phyloP scores from a whole-genome alignment of 2,329 filamentous ascomycete species.

The Nemania serpens region DNA sequence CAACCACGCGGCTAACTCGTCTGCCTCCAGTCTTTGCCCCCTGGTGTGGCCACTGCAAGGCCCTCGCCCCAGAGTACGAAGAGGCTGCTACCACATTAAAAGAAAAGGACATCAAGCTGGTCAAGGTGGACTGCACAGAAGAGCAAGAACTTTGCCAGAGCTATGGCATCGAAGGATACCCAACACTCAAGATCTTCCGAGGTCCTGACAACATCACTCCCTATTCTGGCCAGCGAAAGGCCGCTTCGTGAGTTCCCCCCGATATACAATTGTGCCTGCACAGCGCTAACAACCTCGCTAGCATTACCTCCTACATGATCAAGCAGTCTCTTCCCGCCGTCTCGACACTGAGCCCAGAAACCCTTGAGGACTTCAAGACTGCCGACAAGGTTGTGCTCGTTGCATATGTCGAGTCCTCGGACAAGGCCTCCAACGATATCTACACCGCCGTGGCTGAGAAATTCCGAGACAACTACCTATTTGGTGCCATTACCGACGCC shows the following conservation, averaged over 20 bases:
- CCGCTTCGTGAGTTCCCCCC: constrained; percentile 63
- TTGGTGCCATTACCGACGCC: constrained; percentile 84
- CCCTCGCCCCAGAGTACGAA: constrained; percentile 90
- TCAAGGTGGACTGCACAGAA: constrained; percentile 93
- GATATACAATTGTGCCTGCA: neutral
- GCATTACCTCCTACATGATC: constrained; percentile 86
- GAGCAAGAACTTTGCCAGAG: constrained; percentile 89
- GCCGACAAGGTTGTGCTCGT: constrained; percentile 96
- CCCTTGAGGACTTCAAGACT: constrained; percentile 94
- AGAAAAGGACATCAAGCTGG: constrained; percentile 84
- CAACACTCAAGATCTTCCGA: constrained; percentile 98
- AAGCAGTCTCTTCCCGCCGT: constrained; percentile 97
- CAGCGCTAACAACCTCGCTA: constrained; percentile 38
- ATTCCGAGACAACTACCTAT: constrained; percentile 89
- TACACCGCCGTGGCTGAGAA: constrained; percentile 75
- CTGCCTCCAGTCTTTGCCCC: constrained; percentile 77
- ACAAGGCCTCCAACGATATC: constrained; percentile 85
- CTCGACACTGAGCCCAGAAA: constrained; percentile 78
- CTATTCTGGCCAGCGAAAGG: constrained; percentile 89
- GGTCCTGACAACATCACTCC: constrained; percentile 79
- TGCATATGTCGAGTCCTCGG: constrained; percentile 79
- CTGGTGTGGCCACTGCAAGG: constrained; percentile 99
- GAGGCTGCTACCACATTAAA: constrained; percentile 82
- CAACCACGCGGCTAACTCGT: constrained; percentile 41
- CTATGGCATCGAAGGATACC: constrained; percentile 95